Base-by-base conservation (phyloP, 768 basidiomycete genomes). In the Pholiota molesta region DNA sequence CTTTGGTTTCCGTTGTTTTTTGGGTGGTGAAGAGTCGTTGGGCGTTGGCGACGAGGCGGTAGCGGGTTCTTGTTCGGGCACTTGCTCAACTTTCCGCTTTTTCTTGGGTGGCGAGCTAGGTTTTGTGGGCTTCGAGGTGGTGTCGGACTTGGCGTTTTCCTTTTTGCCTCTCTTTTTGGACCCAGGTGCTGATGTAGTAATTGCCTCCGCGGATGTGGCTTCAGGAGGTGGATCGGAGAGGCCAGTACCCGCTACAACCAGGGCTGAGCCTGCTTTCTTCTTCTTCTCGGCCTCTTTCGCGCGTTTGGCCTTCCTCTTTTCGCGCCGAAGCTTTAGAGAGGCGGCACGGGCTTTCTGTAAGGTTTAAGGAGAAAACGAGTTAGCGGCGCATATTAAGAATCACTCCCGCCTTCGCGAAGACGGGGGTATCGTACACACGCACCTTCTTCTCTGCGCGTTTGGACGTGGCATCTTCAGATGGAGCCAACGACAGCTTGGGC, bases 401-500 rank as follows among this genome's bases (percentile, higher is more conserved):
- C 52, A 37, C 14, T 52, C 0, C 28, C 37, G 17, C 47, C 21
- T 49, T 49, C n/a, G 23, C 19, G 23, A 35, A 62, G 47, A 60
- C 29, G 10, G 40, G 39, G 42, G 31, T 29, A 17, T 21, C 7
- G 31, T 39, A 40, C 39, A 51, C 23, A 61, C 80, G 23, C 67
- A 88, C 91, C 74, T 86, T 81, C 72, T 89, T 91, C 63, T 83
- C 74, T 3, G 83, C 83, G 53, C 89, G 82, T 66, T 85, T 90
- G 2, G 89, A 91, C 28, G 64, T 72, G 44, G 63, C 71, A 35
- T 62, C 61, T 9, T 66, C 59, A 37, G 63, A 62, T 8, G 64
- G 52, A 8, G 67, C 65, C 8, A 70, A 62, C n/a, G 71, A 63
- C 1, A 66, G 64, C 17, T 74, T 68, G 19, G 71, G 68, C 55